Conservation (phyloP, 495 filamentous ascomycete species). For the Cryomyces minteri region DNA sequence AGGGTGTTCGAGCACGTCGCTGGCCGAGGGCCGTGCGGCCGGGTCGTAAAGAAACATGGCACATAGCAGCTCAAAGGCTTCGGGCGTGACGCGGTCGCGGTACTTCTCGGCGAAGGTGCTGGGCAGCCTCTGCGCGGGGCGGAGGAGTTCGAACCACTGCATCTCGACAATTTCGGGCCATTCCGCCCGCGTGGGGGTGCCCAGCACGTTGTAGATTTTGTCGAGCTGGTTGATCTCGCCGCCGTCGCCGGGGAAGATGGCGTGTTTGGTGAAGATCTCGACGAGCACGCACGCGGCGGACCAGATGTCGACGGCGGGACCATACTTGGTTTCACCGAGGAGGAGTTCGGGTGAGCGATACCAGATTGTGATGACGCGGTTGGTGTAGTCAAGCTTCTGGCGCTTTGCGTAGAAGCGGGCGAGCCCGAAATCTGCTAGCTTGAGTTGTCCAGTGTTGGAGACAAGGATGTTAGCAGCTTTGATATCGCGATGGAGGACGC, state of each 20-base stretch:
- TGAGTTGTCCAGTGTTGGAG: constrained; percentile 70
- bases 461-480: constrained; percentile 67
- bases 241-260: constrained; percentile 90
- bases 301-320: constrained; percentile 93
- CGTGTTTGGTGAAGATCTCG: constrained; percentile 89
- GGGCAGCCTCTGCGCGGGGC: constrained; percentile 53
- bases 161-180: constrained; percentile 84
- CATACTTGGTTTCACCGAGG: constrained; percentile 86
- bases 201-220: constrained; percentile 84
- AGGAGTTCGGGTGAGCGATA: constrained; percentile 90
- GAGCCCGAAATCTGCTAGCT: constrained; percentile 90
- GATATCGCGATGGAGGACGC: constrained; percentile 81
- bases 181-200: constrained; percentile 64
- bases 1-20: constrained; percentile 69
- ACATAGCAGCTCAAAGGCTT: constrained; percentile 64
- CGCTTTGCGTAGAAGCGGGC: constrained; percentile 95
- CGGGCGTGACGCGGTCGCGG: constrained; percentile 40
- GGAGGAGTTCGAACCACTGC: constrained; percentile 87
- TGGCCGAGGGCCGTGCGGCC: constrained; percentile 61
- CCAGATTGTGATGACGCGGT: constrained; percentile 97
- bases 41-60: constrained; percentile 83
- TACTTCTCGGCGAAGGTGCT: constrained; percentile 76
- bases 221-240: constrained; percentile 90
- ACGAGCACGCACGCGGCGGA: constrained; percentile 92
- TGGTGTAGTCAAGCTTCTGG: constrained; percentile 89